phyloP scores from a whole-genome alignment of 306 rosid species.

The Corylus avellana region DNA sequence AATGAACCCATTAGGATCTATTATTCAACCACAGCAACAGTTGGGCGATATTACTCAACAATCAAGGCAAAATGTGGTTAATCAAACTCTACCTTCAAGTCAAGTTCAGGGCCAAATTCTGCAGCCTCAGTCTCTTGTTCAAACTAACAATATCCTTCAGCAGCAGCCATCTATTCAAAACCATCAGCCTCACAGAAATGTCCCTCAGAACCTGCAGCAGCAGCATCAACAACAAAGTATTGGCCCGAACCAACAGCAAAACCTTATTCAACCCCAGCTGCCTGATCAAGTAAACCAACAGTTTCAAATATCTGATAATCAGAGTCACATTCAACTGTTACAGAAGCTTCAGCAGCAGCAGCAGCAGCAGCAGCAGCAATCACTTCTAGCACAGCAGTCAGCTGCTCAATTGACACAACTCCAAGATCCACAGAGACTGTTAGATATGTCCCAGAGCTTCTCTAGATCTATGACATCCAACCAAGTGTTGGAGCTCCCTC shows the following conservation, averaged over 20 bases:
- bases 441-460: conserved; percentile 63
- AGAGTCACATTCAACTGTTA: conserved; percentile 65
- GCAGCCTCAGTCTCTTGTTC: conserved; percentile 68
- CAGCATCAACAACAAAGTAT: conserved; percentile 55
- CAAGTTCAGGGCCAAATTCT: conserved; percentile 69
- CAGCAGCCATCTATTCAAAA: conserved; percentile 65
- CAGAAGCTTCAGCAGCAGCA: conserved; percentile 67
- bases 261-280: conserved; percentile 43
- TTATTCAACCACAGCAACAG: conserved; percentile 60
- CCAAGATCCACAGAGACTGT: conserved; percentile 71
- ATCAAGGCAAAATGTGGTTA: conserved; percentile 52
- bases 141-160: conserved; percentile 53
- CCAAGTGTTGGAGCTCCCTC: conserved; percentile 64
- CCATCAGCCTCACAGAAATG: conserved; percentile 59
- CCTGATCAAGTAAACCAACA: conserved; percentile 71
- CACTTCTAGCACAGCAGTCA: conserved; percentile 69
- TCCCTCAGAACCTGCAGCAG: conserved; percentile 61
- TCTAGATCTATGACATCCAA: conserved; percentile 45
- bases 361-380: conserved; percentile 48
- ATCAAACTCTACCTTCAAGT: conserved; percentile 56
- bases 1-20: conserved; percentile 52
- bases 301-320: conserved; percentile 69
- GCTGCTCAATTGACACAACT: conserved; percentile 55
- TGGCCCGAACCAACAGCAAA: conserved; percentile 70
- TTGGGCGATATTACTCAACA: conserved; percentile 57